Conservation (phyloP, 225 moss, liverwort and hornwort genomes). For the Rhytidiadelphus loreus region DNA sequence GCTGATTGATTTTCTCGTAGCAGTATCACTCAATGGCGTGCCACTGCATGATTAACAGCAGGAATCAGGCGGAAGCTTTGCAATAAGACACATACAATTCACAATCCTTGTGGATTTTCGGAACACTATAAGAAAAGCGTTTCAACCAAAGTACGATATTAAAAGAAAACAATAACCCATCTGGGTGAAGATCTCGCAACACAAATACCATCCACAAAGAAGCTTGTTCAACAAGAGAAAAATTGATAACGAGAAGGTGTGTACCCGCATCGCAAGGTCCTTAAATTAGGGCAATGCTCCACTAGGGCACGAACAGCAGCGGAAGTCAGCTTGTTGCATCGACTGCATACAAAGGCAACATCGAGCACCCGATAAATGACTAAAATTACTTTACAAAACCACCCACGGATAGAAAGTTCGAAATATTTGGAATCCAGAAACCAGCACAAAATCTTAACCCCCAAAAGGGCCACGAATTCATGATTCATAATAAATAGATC, state of each 20-base stretch:
- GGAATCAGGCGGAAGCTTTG: neutral
- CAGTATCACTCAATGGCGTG: slow-evolving; percentile 50
- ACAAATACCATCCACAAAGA: neutral
- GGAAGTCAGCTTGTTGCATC: slow-evolving; percentile 64
- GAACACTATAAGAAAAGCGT: neutral
- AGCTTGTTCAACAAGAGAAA: neutral
- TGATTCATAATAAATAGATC: neutral
- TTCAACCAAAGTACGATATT: neutral
- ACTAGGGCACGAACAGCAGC: slow-evolving; percentile 66
- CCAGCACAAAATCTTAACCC: neutral
- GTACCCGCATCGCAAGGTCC: slow-evolving; percentile 90
- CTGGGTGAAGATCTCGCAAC: neutral
- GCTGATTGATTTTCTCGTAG: slow-evolving; percentile 55
- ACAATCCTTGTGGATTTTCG: neutral
- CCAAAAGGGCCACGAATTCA: neutral
- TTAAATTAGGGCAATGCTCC: slow-evolving; percentile 67
- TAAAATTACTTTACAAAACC: neutral
- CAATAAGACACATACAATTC: neutral
- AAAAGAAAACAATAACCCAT: neutral
- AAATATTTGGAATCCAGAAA: neutral
- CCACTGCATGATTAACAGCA: slow-evolving; percentile 43
- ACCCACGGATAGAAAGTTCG: neutral
- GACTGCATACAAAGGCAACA: slow-evolving; percentile 40
- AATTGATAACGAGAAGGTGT: neutral
- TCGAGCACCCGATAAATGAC: neutral